phyloP scores from a whole-genome alignment of 108 stramenopile species.

The Skeletonema tropicum region DNA sequence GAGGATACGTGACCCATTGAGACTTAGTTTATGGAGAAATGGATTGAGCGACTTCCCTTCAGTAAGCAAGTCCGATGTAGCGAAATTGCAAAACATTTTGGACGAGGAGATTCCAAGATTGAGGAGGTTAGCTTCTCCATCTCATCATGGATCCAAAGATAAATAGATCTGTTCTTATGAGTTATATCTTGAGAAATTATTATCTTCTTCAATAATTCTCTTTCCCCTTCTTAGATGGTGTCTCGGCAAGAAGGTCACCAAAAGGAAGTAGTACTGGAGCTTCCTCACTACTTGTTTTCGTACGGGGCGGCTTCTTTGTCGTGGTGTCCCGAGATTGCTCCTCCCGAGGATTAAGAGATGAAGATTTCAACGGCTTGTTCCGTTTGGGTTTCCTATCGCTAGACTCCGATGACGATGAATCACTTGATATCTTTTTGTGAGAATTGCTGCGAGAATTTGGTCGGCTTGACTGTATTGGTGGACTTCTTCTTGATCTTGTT shows the following conservation, averaged over 20 bases:
- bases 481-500: constrained; percentile 11
- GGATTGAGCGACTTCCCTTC: constrained; percentile 57
- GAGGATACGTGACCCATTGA: constrained; percentile 73
- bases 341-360: constrained; percentile 21
- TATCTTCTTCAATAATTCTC: background rate
- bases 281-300: constrained; percentile 1
- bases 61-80: constrained; percentile 63
- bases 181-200: too few species aligned
- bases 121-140: constrained; percentile 80
- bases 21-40: constrained; percentile 59
- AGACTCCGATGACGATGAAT: background rate
- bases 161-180: constrained; percentile 1
- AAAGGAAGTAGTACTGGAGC: constrained; percentile 30
- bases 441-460: background rate
- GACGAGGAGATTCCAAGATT: constrained; percentile 85
- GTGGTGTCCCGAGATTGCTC: background rate
- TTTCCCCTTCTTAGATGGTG: constrained; percentile 27
- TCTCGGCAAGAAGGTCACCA: constrained; percentile 38
- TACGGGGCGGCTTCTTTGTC: constrained; percentile 2
- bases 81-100: constrained; percentile 75
- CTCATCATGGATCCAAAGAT: constrained; percentile 60
- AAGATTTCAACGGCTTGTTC: constrained; percentile 15
- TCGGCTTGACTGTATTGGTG: background rate
- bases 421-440: constrained; percentile 11
- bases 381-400: background rate